Conservation (phyloP, 345 rosid genomes). For the Melaleuca quinquenervia region DNA sequence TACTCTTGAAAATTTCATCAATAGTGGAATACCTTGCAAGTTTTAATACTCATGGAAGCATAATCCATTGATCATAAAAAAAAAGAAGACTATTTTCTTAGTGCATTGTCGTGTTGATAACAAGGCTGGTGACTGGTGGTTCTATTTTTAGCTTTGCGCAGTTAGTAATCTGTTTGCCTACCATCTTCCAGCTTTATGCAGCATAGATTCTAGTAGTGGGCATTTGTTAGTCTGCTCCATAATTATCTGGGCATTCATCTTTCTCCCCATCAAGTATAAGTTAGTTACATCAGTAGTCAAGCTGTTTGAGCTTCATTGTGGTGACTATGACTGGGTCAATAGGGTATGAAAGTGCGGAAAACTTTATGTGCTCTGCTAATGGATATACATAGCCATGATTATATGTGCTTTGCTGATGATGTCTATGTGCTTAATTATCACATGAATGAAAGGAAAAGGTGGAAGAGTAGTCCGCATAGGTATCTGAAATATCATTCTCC, state of each 20-base stretch:
- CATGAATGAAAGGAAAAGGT: background rate
- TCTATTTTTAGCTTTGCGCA: background rate
- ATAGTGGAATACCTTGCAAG: background rate
- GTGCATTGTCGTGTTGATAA: background rate
- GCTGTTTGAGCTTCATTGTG: background rate
- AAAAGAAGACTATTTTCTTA: background rate
- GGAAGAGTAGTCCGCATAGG: background rate
- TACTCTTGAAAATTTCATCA: background rate
- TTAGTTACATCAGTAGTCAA: background rate
- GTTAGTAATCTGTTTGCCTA: background rate
- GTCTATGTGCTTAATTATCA: background rate
- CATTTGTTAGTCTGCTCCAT: background rate
- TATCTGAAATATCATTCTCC: background rate
- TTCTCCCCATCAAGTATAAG: background rate
- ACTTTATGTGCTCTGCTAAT: background rate
- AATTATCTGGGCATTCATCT: background rate
- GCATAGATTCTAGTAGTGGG: background rate
- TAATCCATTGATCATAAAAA: background rate
- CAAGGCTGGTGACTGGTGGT: background rate
- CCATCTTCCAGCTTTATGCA: background rate
- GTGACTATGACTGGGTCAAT: background rate
- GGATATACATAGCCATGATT: background rate
- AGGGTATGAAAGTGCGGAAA: background rate
- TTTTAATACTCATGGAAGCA: background rate
- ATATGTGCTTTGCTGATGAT: background rate